phyloP scores from a whole-genome alignment of 805 yeast genomes.

The Lipomyces kockii region DNA sequence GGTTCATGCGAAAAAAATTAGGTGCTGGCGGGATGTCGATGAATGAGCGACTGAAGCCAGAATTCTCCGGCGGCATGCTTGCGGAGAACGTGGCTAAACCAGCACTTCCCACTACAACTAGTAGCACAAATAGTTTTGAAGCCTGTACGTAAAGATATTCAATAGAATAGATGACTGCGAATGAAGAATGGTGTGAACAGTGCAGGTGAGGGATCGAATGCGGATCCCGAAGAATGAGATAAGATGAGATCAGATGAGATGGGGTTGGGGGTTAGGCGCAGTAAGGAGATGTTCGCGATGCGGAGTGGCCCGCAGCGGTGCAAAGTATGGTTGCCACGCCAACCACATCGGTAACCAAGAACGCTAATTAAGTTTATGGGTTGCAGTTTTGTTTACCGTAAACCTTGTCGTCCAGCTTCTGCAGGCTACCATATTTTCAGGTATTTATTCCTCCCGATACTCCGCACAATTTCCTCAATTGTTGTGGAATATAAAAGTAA shows the following conservation, averaged over 20 bases:
- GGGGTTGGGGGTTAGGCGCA: background rate
- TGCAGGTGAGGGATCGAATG: background rate
- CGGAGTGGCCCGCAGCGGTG: background rate
- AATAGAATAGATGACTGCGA: background rate
- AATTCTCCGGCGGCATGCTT: conserved; percentile 1
- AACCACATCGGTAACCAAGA: background rate
- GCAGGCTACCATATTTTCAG: background rate
- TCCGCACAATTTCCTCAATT: background rate
- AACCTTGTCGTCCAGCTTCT: background rate
- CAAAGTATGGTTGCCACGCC: background rate
- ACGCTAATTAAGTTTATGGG: no score
- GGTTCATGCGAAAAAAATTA: background rate
- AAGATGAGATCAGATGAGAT: background rate
- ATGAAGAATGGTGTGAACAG: background rate
- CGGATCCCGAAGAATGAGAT: background rate
- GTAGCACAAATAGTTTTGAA: background rate
- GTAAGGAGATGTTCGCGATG: background rate
- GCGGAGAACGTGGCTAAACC: background rate
- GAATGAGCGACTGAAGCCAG: background rate
- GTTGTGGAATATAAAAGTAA: background rate
- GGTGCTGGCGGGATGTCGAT: conserved; percentile 2
- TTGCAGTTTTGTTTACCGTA: no score
- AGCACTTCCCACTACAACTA: background rate
- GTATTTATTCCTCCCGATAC: background rate
- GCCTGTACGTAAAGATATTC: no score